phyloP scores from a whole-genome alignment of 768 basidiomycete species.

The Lactarius quietus region DNA sequence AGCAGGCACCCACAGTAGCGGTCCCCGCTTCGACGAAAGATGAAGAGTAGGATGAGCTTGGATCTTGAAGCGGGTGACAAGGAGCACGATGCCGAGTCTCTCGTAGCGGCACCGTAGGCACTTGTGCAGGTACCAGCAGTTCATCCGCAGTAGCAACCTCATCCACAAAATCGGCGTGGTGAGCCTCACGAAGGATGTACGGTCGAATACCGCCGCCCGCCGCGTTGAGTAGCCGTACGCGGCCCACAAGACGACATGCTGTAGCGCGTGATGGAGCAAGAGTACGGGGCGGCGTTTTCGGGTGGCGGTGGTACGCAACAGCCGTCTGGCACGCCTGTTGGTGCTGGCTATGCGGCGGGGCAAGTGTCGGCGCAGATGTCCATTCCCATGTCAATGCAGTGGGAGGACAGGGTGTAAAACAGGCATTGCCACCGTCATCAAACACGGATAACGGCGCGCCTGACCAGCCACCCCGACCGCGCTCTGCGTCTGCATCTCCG shows the following conservation, averaged over 20 bases:
- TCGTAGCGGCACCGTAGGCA: conserved; percentile 6
- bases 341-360: conserved; percentile 28
- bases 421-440: conserved; percentile 26
- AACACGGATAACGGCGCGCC: too few relatives aligned
- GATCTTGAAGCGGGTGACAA: conserved; percentile 39
- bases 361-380: conserved; percentile 14
- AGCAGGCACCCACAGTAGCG: conserved; percentile 30
- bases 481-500: conserved; percentile 59
- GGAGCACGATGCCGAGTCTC: conserved; percentile 44
- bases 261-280: conserved; percentile 88
- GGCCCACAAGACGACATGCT: conserved; percentile 94
- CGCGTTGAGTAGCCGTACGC: conserved; percentile 84
- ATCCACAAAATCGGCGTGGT: conserved; percentile 41
- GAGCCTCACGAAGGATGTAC: conserved; percentile 64
- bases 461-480: conserved; percentile 34
- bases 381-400: conserved; percentile 5
- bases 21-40: conserved; percentile 15
- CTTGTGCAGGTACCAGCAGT: conserved; percentile 26
- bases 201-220: conserved; percentile 46
- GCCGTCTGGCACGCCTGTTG: neutral
- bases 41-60: conserved; percentile 33
- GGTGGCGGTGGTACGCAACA: conserved; percentile 13
- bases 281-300: conserved; percentile 48
- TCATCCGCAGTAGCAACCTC: conserved; percentile 42
- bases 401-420: conserved; percentile 32